These are phyloP conservation scores for Diaporthe velutina DNA, from an alignment of 2,329 filamentous ascomycete species.

Conservation along the genomic window DNA sequence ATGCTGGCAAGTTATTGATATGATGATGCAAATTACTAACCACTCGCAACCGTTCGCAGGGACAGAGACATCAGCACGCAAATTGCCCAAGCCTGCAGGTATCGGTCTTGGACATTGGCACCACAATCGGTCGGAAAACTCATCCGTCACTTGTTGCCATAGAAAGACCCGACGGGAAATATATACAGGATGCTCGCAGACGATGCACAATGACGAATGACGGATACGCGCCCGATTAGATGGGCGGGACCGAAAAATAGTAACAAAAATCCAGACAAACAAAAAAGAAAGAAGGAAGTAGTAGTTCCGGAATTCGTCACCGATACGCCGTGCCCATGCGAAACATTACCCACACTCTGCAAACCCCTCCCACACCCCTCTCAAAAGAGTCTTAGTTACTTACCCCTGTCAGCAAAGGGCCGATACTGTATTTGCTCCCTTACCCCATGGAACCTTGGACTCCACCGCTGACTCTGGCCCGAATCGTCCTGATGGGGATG, in stretches of 20 bases:
- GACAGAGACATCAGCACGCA: neutral
- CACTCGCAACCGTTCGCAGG: neutral
- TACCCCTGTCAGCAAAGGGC: constrained; percentile 8
- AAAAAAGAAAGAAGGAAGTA: constrained; percentile 14
- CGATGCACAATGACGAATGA: neutral
- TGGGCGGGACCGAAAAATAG: neutral
- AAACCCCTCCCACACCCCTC: neutral
- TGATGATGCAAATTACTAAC: constrained; percentile 7
- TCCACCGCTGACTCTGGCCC: constrained; percentile 27
- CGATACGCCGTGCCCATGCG: constrained; percentile 38
- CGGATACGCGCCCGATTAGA: neutral
- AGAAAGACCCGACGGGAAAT: constrained; percentile 16
- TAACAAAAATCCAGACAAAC: neutral
- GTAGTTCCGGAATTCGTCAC: constrained; percentile 28
- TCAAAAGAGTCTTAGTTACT: constrained; percentile 8
- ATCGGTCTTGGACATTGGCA: neutral
- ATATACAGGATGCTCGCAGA: constrained; percentile 9
- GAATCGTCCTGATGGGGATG: constrained; percentile 21
- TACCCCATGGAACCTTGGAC: constrained; percentile 20
- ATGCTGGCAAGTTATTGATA: neutral
- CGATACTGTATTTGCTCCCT: constrained; percentile 8
- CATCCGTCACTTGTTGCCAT: constrained; percentile 12
- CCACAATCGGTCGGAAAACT: neutral
- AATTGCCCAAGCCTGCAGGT: neutral
- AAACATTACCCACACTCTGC: constrained; percentile 28